Evolutionary conservation across 2,329 filamentous ascomycete genomes (phyloP).

Genomic region (Fusarium virguliforme): DNA sequence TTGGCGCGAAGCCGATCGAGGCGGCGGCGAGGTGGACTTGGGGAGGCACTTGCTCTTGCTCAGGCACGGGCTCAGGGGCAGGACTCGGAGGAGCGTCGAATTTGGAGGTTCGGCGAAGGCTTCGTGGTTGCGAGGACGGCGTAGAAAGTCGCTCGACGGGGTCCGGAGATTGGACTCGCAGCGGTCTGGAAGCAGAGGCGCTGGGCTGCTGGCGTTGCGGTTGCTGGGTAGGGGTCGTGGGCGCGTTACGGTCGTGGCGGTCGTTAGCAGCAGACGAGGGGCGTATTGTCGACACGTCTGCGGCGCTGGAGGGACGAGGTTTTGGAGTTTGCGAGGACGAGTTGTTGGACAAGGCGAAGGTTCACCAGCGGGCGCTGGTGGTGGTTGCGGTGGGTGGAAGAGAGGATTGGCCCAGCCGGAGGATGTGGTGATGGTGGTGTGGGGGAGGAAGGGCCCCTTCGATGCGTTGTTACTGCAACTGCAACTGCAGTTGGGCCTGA

Average conservation of each 20-base stretch:
- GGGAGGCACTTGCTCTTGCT: no score
- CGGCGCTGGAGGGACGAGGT: constrained; percentile 52
- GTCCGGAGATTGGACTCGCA: constrained; percentile 55
- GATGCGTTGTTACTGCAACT: constrained; percentile 41
- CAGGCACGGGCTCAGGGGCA: constrained; percentile 56
- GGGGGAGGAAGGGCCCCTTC: constrained; percentile 37
- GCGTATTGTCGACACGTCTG: constrained; percentile 64
- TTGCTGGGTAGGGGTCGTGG: constrained; percentile 61
- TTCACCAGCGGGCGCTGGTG: constrained; percentile 58
- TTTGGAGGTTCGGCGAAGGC: constrained; percentile 68
- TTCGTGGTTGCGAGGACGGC: constrained; percentile 63
- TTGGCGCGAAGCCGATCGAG: constrained; percentile 65
- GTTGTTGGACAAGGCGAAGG: constrained; percentile 64
- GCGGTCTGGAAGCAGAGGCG: constrained; percentile 43
- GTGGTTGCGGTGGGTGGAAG: constrained; percentile 52
- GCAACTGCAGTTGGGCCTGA: constrained; percentile 22
- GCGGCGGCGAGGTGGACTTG: constrained; percentile 65
- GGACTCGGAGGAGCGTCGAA: constrained; percentile 64
- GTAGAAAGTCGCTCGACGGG: constrained; percentile 61
- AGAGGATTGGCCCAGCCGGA: constrained; percentile 10
- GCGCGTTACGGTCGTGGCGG: constrained; percentile 70
- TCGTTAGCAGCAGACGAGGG: constrained; percentile 63
- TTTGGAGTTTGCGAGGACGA: constrained; percentile 49
- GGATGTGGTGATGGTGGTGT: constrained; percentile 41
- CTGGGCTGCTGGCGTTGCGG: constrained; percentile 63